These are phyloP conservation scores for Escovopsis sp. DNA, from an alignment of 2,329 filamentous ascomycete species.

Conservation along the genomic window DNA sequence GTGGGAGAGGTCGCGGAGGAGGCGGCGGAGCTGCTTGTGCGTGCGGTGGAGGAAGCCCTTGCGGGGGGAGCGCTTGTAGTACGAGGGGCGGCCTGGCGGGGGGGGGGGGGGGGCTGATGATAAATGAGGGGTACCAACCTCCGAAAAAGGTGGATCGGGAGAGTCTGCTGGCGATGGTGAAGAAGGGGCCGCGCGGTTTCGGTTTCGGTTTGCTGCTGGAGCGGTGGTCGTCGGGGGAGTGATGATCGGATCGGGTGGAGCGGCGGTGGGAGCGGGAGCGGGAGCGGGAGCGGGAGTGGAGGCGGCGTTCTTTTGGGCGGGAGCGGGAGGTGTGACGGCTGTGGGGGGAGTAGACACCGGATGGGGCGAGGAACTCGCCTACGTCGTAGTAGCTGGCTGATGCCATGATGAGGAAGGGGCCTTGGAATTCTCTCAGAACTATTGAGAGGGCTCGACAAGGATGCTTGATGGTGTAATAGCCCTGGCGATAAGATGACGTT, in stretches of 20 bases:
- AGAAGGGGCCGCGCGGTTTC: conserved; percentile 29
- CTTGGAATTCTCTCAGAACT: conserved; percentile 12
- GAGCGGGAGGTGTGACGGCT: conserved; percentile 16
- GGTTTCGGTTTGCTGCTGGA: conserved; percentile 16
- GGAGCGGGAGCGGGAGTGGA: conserved; percentile 24
- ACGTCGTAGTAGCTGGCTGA: conserved; percentile 40
- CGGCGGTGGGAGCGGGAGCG: conserved; percentile 23
- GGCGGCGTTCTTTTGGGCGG: conserved; percentile 19
- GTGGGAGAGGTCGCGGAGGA: conserved; percentile 65
- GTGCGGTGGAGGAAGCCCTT: conserved; percentile 62
- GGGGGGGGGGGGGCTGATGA: conserved; percentile 2
- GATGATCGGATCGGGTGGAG: neutral
- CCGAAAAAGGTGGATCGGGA: conserved; percentile 33
- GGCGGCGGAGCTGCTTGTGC: conserved; percentile 59
- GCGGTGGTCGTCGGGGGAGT: too few relatives aligned
- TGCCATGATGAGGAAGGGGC: conserved; percentile 2
- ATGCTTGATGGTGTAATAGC: neutral
- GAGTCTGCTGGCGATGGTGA: conserved; percentile 28
- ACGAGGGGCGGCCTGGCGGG: conserved; percentile 36
- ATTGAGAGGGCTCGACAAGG: conserved; percentile 39
- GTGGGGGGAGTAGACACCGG: conserved; percentile 8
- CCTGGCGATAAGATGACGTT: neutral
- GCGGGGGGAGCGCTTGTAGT: conserved; percentile 72
- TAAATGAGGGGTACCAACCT: conserved; percentile 17
- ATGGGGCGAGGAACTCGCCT: conserved; percentile 14